Evolutionary conservation across 495 filamentous ascomycete genomes (phyloP).

Genomic region (Penicillium argentinense): DNA sequence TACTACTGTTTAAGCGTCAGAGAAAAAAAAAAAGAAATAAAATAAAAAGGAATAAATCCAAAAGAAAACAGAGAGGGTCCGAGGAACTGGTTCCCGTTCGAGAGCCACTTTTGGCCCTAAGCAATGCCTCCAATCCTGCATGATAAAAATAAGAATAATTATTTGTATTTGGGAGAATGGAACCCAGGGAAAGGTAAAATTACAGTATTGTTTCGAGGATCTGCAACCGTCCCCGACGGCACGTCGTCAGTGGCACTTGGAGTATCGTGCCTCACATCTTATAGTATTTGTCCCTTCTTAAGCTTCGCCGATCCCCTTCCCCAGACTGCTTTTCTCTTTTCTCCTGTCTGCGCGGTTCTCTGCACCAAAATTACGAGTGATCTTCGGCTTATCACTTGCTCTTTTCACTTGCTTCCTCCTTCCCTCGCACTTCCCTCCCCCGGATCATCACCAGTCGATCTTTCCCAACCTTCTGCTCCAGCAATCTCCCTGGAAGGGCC

Average conservation of each 20-base stretch:
- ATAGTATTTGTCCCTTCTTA: conserved; percentile 58
- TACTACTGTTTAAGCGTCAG: conserved; percentile 2
- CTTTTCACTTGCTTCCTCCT: conserved; percentile 19
- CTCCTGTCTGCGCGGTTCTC: conserved; percentile 33
- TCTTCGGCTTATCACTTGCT: conserved; percentile 38
- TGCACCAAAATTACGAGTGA: conserved; percentile 13
- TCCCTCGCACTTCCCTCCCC: conserved; percentile 16
- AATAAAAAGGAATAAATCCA: conserved; percentile 2
- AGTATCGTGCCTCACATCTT: conserved; percentile 34
- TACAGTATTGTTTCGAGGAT: conserved; percentile 31
- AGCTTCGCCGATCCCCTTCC: conserved; percentile 75
- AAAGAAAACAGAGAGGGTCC: conserved; percentile 20
- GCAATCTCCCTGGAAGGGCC: too few relatives aligned
- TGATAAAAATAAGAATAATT: conserved; percentile 11
- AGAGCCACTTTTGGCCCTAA: conserved; percentile 29
- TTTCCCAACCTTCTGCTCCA: too few relatives aligned
- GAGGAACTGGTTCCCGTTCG: conserved; percentile 45
- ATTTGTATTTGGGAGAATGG: background rate
- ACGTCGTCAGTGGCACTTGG: conserved; percentile 51
- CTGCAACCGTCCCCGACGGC: conserved; percentile 47
- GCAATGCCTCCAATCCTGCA: conserved; percentile 21
- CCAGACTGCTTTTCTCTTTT: conserved; percentile 40
- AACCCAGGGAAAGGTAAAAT: conserved; percentile 3
- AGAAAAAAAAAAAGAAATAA: background rate
- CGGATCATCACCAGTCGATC: conserved; percentile 23